phyloP scores from a whole-genome alignment of 495 filamentous ascomycete genomes.

The Neurospora discreta region DNA sequence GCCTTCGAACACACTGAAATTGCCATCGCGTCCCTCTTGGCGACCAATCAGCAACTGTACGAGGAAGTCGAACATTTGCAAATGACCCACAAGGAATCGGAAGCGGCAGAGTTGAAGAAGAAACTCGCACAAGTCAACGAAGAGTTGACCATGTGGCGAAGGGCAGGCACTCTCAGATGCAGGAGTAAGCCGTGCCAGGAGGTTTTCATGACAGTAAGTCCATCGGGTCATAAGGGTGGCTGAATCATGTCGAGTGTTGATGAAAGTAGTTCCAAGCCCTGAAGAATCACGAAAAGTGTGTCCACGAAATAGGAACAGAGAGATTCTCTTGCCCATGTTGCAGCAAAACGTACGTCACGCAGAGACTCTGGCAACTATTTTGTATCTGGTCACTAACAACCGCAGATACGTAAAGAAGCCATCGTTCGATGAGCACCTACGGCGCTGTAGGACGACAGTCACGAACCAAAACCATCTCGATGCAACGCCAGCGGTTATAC shows the following conservation, averaged over 20 bases:
- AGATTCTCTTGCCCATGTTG: background rate
- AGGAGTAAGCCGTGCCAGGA: background rate
- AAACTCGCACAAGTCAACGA: background rate
- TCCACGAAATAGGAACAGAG: background rate
- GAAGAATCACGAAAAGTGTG: background rate
- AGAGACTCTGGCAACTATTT: background rate
- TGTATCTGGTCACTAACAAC: background rate
- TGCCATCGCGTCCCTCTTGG: background rate
- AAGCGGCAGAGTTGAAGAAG: background rate
- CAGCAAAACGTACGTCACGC: background rate
- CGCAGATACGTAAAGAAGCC: background rate
- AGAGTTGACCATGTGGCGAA: background rate
- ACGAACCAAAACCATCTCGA: background rate
- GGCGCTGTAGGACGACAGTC: background rate
- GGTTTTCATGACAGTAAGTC: background rate
- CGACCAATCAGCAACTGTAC: background rate
- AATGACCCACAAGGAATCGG: background rate
- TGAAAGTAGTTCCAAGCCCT: background rate
- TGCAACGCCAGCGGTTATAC: background rate
- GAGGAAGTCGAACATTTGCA: background rate
- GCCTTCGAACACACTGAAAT: background rate
- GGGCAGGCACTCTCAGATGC: background rate
- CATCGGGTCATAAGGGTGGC: background rate
- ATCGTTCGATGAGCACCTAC: background rate
- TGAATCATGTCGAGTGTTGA: background rate